Conservation (phyloP, 257 asterid genomes). For the Solanum medicagineum region DNA sequence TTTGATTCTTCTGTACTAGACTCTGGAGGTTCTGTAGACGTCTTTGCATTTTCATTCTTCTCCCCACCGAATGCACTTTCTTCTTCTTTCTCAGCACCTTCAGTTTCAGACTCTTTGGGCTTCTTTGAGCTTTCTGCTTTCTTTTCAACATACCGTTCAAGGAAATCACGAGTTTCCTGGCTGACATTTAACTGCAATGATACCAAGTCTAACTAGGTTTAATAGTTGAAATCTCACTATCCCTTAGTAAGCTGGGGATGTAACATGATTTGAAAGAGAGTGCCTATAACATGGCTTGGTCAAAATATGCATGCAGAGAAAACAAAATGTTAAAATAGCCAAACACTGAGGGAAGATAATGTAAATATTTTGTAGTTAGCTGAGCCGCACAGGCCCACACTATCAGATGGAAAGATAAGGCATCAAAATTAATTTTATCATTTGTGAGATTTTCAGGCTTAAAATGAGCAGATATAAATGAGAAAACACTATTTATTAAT, state of each 20-base stretch:
- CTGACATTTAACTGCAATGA: slow-evolving; percentile 66
- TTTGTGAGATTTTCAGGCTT: not conserved
- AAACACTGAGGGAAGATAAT: not conserved
- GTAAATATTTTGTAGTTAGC: not conserved
- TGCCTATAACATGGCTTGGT: not conserved
- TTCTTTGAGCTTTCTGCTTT: slow-evolving; percentile 40
- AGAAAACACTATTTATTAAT: not conserved
- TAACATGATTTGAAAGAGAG: not conserved
- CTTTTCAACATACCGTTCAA: slow-evolving; percentile 63
- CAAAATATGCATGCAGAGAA: not conserved
- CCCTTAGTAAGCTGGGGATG: not conserved
- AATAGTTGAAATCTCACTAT: slow-evolving; percentile 2
- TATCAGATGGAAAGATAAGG: not conserved
- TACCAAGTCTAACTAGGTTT: slow-evolving; percentile 13
- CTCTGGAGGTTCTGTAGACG: slow-evolving; percentile 31
- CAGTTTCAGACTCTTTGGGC: slow-evolving; percentile 35
- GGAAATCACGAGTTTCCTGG: slow-evolving; percentile 65
- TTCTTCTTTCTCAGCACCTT: slow-evolving; percentile 36
- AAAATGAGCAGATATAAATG: not conserved
- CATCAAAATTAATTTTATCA: not conserved
- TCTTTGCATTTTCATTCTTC: slow-evolving; percentile 26
- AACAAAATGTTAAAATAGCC: not conserved
- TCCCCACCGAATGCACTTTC: slow-evolving; percentile 34
- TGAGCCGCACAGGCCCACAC: not conserved
- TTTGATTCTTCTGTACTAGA: slow-evolving; percentile 39